A percentile compares a stretch with the other conserved stretches of the same genome.
phyloP scores from a whole-genome alignment of 768 basidiomycete species.

The Russula compacta region DNA sequence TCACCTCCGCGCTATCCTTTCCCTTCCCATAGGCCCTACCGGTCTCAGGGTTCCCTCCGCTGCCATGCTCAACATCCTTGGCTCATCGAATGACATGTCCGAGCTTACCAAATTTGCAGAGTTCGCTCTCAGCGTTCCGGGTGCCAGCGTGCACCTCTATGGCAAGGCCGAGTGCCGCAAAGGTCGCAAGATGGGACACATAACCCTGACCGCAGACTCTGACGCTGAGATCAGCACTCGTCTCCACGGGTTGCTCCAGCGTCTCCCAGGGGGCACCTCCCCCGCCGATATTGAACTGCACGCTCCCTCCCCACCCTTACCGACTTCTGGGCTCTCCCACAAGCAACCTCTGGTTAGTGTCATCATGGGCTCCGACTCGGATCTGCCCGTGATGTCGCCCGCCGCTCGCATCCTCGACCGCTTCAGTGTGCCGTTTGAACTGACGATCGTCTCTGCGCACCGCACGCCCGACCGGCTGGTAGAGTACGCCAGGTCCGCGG shows the following conservation, averaged over 20 bases:
- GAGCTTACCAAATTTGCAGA: conserved; percentile 47
- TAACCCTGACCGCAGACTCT: conserved; percentile 76
- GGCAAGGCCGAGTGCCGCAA: conserved; percentile 87
- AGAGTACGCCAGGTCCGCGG: conserved; percentile 71
- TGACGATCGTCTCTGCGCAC: conserved; percentile 95
- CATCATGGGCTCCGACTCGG: conserved; percentile 99
- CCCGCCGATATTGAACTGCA: conserved; percentile 43
- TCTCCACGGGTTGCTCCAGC: conserved; percentile 65
- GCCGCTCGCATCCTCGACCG: conserved; percentile 75
- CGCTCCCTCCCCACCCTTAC: conserved; percentile 37
- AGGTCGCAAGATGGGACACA: conserved; percentile 96
- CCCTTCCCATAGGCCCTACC: conserved; percentile 83
- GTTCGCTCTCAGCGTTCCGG: conserved; percentile 60
- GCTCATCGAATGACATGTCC: conserved; percentile 56
- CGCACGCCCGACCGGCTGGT: conserved; percentile 84
- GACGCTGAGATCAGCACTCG: conserved; percentile 64
- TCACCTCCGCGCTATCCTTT: conserved; percentile 89
- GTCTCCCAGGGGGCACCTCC: conserved; percentile 40
- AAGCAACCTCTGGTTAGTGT: conserved; percentile 75
- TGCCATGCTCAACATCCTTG: conserved; percentile 93
- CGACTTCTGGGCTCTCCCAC: conserved; percentile 49
- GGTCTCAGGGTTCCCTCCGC: conserved; percentile 77
- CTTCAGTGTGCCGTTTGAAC: conserved; percentile 84
- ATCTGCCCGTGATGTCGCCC: conserved; percentile 87
- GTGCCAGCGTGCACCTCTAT: conserved; percentile 82